Evolutionary conservation across 225 moss, liverwort and hornwort genomes (phyloP), one percentile per base, ranked within the genome.

Genomic region (Neckera pumila): DNA sequence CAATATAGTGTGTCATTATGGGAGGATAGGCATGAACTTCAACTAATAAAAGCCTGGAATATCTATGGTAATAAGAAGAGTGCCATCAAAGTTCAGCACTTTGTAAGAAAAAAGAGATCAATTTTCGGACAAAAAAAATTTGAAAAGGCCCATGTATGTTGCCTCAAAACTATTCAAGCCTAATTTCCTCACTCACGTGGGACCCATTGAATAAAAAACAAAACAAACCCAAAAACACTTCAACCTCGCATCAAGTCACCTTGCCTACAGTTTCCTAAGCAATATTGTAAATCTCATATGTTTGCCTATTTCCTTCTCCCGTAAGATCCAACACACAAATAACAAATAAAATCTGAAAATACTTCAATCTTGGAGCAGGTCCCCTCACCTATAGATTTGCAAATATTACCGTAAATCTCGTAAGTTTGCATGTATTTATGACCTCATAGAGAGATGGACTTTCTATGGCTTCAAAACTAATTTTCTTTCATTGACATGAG

Each of bases 401-500:
- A n/a, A n/a, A n/a, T n/a, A n/a, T n/a, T n/a, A n/a, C n/a, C n/a
- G n/a, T n/a, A n/a, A n/a, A n/a, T n/a, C n/a, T n/a, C n/a, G n/a
- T n/a, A n/a, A n/a, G n/a, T n/a, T 66, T 2, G 11, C 12, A 0
- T 34, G 1, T 0, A 0, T n/a, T n/a, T 2, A 21, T n/a, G 11
- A 66, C 21, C 6, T n/a, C 2, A n/a, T n/a, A 0, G 2, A 1
- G 1, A 1, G 6, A 19, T 5, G 4, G n/a, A 67, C n/a, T 9
- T 67, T 67, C 7, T 0, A n/a, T 0, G 2, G 1, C 26, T 71
- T 42, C 71, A 42, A 26, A 42, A 71, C 16, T 26, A 31, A 18
- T 66, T 66, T 36, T 19, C 11, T 66, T 36, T 66, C 66, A 66
- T 1, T 11, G 2, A n/a, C 1, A 0, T 67, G 67, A 21, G 12